These are phyloP conservation scores for Rhynchosporium graminicola DNA, from an alignment of 2,329 filamentous ascomycete species.

Conservation along the genomic window DNA sequence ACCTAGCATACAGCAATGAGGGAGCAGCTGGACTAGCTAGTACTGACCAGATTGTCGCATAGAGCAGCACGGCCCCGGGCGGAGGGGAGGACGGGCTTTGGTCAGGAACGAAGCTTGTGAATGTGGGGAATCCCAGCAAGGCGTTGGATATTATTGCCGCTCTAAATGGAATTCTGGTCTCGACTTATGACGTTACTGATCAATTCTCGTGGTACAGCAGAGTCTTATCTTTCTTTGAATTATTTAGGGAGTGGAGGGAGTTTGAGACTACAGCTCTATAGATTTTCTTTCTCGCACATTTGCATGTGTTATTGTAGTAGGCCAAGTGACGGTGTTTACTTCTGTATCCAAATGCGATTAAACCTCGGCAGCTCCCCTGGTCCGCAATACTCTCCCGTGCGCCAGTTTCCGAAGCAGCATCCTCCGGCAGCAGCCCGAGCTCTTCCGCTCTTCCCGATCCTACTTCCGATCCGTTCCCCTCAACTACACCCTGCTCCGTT, in stretches of 20 bases:
- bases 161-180: conserved; percentile 14
- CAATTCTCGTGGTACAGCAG: neutral
- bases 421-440: neutral
- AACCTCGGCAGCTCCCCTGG: conserved; percentile 18
- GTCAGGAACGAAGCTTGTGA: conserved; percentile 30
- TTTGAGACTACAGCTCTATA: neutral
- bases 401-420: conserved; percentile 6
- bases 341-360: conserved; percentile 2
- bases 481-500: neutral
- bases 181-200: conserved; percentile 6
- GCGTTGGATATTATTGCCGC: conserved; percentile 19
- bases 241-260: neutral
- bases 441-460: conserved; percentile 10
- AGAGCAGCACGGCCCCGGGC: conserved; percentile 30
- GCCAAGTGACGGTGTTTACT: conserved; percentile 11
- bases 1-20: conserved; percentile 23
- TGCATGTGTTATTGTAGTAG: conserved; percentile 18
- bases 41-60: conserved; percentile 14
- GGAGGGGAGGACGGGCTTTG: conserved; percentile 27
- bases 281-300: conserved; percentile 1
- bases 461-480: conserved; percentile 11
- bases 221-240: neutral
- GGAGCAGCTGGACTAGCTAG: conserved; percentile 27
- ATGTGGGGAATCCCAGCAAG: conserved; percentile 34
- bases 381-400: neutral